phyloP scores from a whole-genome alignment of 345 rosid genomes.

The Crucihimalaya himalaica region DNA sequence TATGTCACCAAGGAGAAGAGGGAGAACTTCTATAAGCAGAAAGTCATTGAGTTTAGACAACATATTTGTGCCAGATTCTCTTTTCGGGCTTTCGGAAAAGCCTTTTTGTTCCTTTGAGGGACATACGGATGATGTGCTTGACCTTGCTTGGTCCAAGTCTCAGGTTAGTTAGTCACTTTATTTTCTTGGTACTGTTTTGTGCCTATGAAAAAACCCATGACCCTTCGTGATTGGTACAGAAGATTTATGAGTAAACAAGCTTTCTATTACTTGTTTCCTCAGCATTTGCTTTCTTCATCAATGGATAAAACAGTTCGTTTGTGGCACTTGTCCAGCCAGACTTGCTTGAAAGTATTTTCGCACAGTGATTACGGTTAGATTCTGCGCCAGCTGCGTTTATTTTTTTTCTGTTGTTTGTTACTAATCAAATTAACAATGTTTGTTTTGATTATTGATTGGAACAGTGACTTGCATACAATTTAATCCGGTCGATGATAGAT shows the following conservation, averaged over 20 bases:
- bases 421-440: not conserved
- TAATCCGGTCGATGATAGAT: slow-evolving; percentile 93
- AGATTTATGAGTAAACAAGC: not conserved
- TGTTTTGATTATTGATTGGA: slow-evolving; percentile 36
- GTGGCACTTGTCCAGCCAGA: slow-evolving; percentile 81
- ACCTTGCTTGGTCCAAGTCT: slow-evolving; percentile 98
- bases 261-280: slow-evolving; percentile 22
- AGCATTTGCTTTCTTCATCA: slow-evolving; percentile 93
- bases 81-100: slow-evolving; percentile 81
- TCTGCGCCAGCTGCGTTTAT: not conserved
- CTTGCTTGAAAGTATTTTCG: slow-evolving; percentile 86
- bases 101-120: slow-evolving; percentile 89
- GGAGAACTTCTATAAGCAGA: slow-evolving; percentile 70
- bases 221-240: not conserved
- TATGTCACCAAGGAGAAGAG: slow-evolving; percentile 73
- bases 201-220: too few relatives aligned
- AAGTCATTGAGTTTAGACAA: slow-evolving; percentile 83
- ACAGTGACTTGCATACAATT: slow-evolving; percentile 99
- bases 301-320: slow-evolving; percentile 99
- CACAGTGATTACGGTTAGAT: slow-evolving; percentile 90
- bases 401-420: slow-evolving; percentile 1
- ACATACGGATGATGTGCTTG: slow-evolving; percentile 85
- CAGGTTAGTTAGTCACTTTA: slow-evolving; percentile 56
- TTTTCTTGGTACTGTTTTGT: not conserved
- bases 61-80: slow-evolving; percentile 67